Base-by-base conservation (phyloP, 805 yeast genomes). In the Saccharomycopsis schoenii region DNA sequence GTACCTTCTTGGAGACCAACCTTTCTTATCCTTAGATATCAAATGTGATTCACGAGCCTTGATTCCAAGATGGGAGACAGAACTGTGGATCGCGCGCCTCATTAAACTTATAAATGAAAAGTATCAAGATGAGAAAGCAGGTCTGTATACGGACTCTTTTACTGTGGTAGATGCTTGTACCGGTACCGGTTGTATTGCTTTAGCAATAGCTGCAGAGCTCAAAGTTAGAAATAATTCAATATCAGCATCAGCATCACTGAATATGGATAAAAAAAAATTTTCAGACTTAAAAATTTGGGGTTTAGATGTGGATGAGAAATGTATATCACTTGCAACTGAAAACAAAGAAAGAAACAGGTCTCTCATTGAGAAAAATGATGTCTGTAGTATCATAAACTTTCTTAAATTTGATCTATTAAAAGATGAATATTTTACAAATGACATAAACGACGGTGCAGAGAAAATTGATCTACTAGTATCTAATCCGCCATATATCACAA, bases 51-150 rank as follows among this genome's bases (percentile, higher is more conserved):
- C 74, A 1, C 83, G 83, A 0, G 97, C 90, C 1, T 73, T 93
- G 62, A 92, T 93, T 34, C 98, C 99, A 0, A 73, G 99, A 57
- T 85, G 93, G 87, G 99, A 93, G 69, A 93, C 99, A 0, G 98
- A 93, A 70, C 96, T 90, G 68, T 93, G 97, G 97, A 75, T 80
- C 10, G 41, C 74, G 36, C 77, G 77, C 60, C 69, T 87, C 21
- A 71, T 74, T 0, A 62, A 63, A 9, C 36, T 19, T 24, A 5
- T 58, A 19, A 51, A 51, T 21, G 50, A 39, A 55, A 55, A 55
- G 21, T 25, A 10, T 52, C 25, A 14, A 60, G 3, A 25, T 17
- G 8, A 14, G 4, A 36, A 40, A 2, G 57, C 25, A 2, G 51
- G 61, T n/a, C 25, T 69, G 25, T 37, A 41, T 24, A 21, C 21